Percentiles rank a stretch among this genome's conserved stretches.
These are phyloP conservation scores for Cutaneotrichosporon sp. DNA, from an alignment of 1,284 basidiomycete genomes.

Conservation along the genomic window DNA sequence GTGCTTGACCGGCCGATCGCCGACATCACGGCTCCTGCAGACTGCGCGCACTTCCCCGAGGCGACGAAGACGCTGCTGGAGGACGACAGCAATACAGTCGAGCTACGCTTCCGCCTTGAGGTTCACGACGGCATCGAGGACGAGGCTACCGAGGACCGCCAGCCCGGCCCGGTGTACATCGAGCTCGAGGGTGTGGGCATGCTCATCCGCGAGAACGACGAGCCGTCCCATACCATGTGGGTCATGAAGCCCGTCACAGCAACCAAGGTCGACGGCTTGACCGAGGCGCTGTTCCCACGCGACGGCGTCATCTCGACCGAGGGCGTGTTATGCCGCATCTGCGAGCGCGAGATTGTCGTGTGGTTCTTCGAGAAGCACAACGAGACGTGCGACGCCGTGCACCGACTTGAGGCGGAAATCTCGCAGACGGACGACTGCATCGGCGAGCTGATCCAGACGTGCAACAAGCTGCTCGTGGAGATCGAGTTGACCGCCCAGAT, in stretches of 20 bases:
- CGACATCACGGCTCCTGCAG: constrained; percentile 76
- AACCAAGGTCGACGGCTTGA: constrained; percentile 42
- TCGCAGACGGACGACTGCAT: constrained; percentile 91
- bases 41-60: constrained; percentile 81
- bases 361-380: constrained; percentile 99
- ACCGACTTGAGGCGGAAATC: constrained; percentile 95
- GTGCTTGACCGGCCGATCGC: constrained; percentile 80
- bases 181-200: constrained; percentile 98
- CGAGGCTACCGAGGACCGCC: constrained; percentile 40
- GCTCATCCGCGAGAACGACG: constrained; percentile 91
- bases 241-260: constrained; percentile 82
- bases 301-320: constrained; percentile 74
- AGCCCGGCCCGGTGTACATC: constrained; percentile 64
- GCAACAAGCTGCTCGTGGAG: constrained; percentile 68
- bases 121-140: constrained; percentile 44
- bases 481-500: constrained; percentile 52
- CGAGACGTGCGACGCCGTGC: constrained; percentile 97
- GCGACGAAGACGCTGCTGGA: constrained; percentile 82
- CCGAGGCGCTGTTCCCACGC: constrained; percentile 63
- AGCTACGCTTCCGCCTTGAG: constrained; percentile 84
- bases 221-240: constrained; percentile 98
- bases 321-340: constrained; percentile 95
- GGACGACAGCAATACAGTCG: constrained; percentile 92
- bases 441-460: constrained; percentile 77
- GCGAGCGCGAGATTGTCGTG: constrained; percentile 92